Percentiles rank a stretch among this genome's conserved stretches.
These are phyloP conservation scores for Zygosaccharomyces lentus DNA, from an alignment of 805 yeast genomes.

Conservation along the genomic window DNA sequence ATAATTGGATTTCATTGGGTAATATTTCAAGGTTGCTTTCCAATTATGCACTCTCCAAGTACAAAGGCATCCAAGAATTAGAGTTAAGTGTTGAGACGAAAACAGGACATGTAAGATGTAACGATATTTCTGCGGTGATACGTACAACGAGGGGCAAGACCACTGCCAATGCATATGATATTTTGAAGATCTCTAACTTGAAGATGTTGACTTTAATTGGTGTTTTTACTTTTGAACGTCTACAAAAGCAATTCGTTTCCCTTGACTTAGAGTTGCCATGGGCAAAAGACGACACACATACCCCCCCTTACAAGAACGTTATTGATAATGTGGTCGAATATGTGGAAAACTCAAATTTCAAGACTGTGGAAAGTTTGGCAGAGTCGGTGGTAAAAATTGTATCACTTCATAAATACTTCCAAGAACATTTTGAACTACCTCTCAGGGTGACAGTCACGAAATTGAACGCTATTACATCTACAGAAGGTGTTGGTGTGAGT, in stretches of 20 bases:
- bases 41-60: constrained; percentile 39
- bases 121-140: constrained; percentile 25
- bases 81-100: constrained; percentile 19
- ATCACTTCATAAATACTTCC: constrained; percentile 40
- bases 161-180: constrained; percentile 11
- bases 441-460: constrained; percentile 66
- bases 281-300: constrained; percentile 14
- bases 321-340: constrained; percentile 50
- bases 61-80: constrained; percentile 23
- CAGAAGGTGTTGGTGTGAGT: constrained; percentile 88
- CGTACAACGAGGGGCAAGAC: constrained; percentile 4
- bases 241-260: constrained; percentile 70
- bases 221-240: constrained; percentile 84
- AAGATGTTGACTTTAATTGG: constrained; percentile 78
- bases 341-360: constrained; percentile 76
- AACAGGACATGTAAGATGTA: constrained; percentile 32
- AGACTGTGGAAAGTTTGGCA: constrained; percentile 91
- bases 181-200: constrained; percentile 45
- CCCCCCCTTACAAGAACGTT: constrained; percentile 35
- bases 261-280: constrained; percentile 52
- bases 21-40: constrained; percentile 46
- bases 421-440: constrained; percentile 36
- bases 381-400: constrained; percentile 61
- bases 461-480: constrained; percentile 81
- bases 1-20: constrained; percentile 35